A percentile compares a stretch with the other conserved stretches of the same genome.
Conservation (phyloP, 306 rosid genomes). For the Phaseolus lunatus region DNA sequence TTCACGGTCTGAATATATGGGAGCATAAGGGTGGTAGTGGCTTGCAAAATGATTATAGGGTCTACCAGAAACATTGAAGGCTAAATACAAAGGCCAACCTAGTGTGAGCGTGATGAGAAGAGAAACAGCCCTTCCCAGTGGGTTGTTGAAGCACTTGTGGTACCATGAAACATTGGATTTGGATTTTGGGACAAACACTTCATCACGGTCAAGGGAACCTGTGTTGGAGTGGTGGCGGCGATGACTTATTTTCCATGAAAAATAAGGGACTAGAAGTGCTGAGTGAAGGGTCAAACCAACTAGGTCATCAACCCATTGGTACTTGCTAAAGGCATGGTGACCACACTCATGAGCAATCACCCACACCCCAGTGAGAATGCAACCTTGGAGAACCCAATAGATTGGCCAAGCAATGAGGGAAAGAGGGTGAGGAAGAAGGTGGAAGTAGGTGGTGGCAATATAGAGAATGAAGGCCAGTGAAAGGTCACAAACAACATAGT, state of each 20-base stretch:
- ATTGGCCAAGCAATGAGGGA: constrained; percentile 65
- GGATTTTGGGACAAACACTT: constrained; percentile 76
- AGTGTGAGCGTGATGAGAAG: constrained; percentile 59
- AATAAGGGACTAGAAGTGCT: constrained; percentile 67
- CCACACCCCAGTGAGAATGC: constrained; percentile 71
- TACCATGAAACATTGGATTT: constrained; percentile 56
- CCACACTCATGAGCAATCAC: constrained; percentile 90
- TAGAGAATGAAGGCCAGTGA: constrained; percentile 40
- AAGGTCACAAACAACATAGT: constrained; percentile 60
- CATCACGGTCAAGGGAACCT: constrained; percentile 70
- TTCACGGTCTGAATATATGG: constrained; percentile 64
- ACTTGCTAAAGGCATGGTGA: constrained; percentile 81
- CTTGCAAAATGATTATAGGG: constrained; percentile 62
- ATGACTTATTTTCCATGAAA: constrained; percentile 81
- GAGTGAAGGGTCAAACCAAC: constrained; percentile 73
- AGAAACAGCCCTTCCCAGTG: constrained; percentile 53
- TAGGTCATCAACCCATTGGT: constrained; percentile 63
- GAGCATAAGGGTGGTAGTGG: constrained; percentile 74
- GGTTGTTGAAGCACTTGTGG: constrained; percentile 63
- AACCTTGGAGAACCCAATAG: constrained; percentile 72
- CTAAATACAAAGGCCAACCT: constrained; percentile 80
- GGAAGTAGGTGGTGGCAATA: constrained; percentile 58
- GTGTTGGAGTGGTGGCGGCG: constrained; percentile 84
- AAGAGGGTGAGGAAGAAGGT: constrained; percentile 57
- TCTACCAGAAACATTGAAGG: constrained; percentile 69